Base-by-base conservation (phyloP, 345 rosid species). In the Aquilaria sinensis region DNA sequence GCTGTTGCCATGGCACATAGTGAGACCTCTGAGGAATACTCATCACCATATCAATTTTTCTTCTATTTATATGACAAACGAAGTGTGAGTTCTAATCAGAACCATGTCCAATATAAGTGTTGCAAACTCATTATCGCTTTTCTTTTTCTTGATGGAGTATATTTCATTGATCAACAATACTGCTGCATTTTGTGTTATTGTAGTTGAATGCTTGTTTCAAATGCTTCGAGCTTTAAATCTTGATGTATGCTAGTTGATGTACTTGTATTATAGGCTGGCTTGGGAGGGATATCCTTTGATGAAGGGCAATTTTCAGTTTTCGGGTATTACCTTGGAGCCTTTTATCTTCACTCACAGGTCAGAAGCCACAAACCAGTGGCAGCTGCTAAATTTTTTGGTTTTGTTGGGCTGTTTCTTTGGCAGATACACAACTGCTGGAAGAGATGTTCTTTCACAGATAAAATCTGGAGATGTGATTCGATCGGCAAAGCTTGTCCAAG, bases 241-340 rank as follows among this genome's bases (percentile, higher is more conserved):
- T 23, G 23, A 23, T 23, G 23, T 23, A 23, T 23, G 23, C 23
- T 23, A 23, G 53, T 45, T 63, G 53, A 14, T 67, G 14, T 54
- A 0, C 60, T 16, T 52, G 47, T 69, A 43, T 13, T 62, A 57
- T 70, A 86, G 96, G 73, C 98, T 51, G 94, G 97, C 72, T 76
- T 93, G 60, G 98, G 92, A 70, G 96, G 98, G n/a, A 78, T 93
- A 74, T 93, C 97, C 5, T 90, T 90, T 53, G 98, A 90, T 5
- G 98, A 93, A 83, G 96, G 96, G 13, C 90, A 93, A 56, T 93
- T 93, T 81, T 88, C 96, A 1, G 98, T 90, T 61, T 88, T 88
- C 5, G 94, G 97, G 98, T 88, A 86, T 32, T 51, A 45, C 51
- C 51, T 46, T 60, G 16, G 4, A 15, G 7, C 3, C 48, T 58